Evolutionary conservation across 1,284 basidiomycete species (phyloP).

Genomic region (Uromyces viciae-fabae): DNA sequence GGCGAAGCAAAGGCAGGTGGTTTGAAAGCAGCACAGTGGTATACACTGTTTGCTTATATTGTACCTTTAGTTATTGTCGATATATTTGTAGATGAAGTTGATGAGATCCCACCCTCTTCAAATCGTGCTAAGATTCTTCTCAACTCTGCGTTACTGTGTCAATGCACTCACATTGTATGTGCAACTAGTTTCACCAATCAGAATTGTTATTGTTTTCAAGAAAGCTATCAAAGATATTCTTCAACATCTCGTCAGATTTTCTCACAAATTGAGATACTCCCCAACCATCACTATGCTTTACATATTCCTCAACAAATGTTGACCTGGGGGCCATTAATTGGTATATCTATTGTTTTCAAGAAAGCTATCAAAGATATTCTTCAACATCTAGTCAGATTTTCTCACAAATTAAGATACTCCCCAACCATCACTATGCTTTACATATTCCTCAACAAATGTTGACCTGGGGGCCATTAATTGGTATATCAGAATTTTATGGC

Average conservation of each 20-base stretch:
- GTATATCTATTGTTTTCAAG: conserved; percentile 4
- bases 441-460: conserved; percentile 31
- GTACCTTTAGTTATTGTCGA: neutral
- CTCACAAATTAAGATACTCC: neutral
- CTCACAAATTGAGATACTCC: neutral
- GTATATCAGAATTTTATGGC: conserved; percentile 19
- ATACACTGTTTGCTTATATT: neutral
- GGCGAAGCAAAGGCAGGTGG: neutral
- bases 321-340: neutral
- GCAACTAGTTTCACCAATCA: neutral
- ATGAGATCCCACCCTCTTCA: neutral
- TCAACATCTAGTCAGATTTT: neutral
- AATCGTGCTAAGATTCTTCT: neutral
- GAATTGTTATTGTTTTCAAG: conserved; percentile 12
- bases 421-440: conserved; percentile 11
- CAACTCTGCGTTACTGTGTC: conserved; percentile 28
- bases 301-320: neutral
- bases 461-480: conserved; percentile 19
- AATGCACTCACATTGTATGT: conserved; percentile 22
- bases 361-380: neutral
- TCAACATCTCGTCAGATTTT: neutral
- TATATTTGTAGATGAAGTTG: neutral
- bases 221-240: neutral
- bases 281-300: conserved; percentile 12
- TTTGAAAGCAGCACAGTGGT: neutral